Evolutionary conservation across 1,284 basidiomycete species (phyloP), one percentile per base, ranked within the genome.

Genomic region (Leucoagaricus sp.): DNA sequence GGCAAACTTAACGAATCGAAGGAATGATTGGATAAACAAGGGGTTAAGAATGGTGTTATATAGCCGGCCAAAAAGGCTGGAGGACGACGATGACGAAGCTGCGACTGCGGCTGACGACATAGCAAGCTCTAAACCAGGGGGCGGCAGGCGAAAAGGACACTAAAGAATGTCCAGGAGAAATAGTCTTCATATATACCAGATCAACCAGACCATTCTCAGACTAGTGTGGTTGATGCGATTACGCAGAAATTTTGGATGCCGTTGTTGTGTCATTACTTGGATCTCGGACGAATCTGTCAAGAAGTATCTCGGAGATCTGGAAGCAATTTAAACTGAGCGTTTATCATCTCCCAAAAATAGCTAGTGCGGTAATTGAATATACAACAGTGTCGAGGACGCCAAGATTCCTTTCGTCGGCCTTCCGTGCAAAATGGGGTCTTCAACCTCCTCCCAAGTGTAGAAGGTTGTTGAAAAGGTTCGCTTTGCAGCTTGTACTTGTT

Each of bases 41-140:
- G 54, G 48, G n/a, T 56, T 31, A 45, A 56, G 31, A 25, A 49
- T 45, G n/a, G 28, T 15, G 12, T 28, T 36, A 28, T 49, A 56
- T 8, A 56, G 13, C 54, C 46, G 45, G 29, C 40, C 12, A 31
- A 56, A 50, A 23, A 50, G 9, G 25, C 17, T 45, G 25, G 15
- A 12, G 13, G 54, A 49, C 13, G 53, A 36, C 23, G 48, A 28
- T 21, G 53, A 36, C 23, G 48, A 28, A 26, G 46, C 29, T 15
- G 29, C 25, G 23, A 31, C 26, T 31, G 38, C 48, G 28, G 54
- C 21, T 38, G 54, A 50, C 38, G 54, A 49, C 54, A 56, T 56
- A 23, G 45, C 15, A 36, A 26, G 23, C 44, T 46, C 26, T 36
- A 31, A 42, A 34, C 47, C 40, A 44, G 54, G 54, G 29, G 45